A percentile compares a stretch with the other conserved stretches of the same genome.
Evolutionary conservation across 306 rosid species (phyloP).

Genomic region (Albizia julibrissin): DNA sequence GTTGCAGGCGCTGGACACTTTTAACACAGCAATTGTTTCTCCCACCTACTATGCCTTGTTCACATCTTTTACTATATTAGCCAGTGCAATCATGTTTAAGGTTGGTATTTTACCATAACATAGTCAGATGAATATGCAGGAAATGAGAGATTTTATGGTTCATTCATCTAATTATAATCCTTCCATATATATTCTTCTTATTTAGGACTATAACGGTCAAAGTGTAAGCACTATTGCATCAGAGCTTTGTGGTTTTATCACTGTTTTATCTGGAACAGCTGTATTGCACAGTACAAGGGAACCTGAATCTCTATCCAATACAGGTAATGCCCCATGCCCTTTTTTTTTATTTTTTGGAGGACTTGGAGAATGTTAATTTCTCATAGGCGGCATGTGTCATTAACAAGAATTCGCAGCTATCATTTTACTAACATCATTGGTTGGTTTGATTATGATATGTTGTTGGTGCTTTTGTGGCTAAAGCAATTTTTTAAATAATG

Average conservation of each 20-base stretch:
- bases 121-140: neutral
- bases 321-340: constrained; percentile 56
- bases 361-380: constrained; percentile 22
- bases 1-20: constrained; percentile 85
- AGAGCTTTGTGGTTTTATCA: constrained; percentile 84
- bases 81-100: constrained; percentile 93
- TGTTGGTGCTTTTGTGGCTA: neutral
- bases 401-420: constrained; percentile 10
- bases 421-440: neutral
- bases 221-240: constrained; percentile 79
- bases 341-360: constrained; percentile 22
- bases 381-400: neutral
- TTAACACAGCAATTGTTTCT: constrained; percentile 83
- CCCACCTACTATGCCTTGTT: constrained; percentile 90
- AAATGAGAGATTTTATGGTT: constrained; percentile 32
- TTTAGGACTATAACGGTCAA: constrained; percentile 90
- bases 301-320: constrained; percentile 52
- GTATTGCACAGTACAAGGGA: constrained; percentile 78
- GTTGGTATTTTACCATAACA: constrained; percentile 44
- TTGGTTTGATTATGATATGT: constrained; percentile 12
- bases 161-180: constrained; percentile 13
- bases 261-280: constrained; percentile 82
- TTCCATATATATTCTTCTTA: constrained; percentile 14
- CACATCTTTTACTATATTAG: constrained; percentile 84
- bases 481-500: constrained; percentile 10